Conservation (phyloP, 2,329 filamentous ascomycete genomes). For the Neospermospora avenae region DNA sequence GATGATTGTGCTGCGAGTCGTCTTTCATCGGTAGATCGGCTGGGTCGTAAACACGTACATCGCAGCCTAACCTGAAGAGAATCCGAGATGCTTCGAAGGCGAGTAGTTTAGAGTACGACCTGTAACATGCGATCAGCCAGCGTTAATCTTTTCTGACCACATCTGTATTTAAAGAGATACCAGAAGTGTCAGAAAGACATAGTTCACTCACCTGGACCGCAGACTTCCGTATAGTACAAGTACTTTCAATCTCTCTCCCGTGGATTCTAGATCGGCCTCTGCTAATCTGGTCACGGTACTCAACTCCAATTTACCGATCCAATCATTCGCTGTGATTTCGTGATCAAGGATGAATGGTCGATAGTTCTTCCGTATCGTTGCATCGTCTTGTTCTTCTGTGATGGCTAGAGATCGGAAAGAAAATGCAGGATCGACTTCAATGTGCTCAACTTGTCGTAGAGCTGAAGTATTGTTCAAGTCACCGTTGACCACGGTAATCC, state of each 20-base stretch:
- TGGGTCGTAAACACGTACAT: constrained; percentile 62
- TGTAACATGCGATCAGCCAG: neutral
- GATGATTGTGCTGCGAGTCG: constrained; percentile 53
- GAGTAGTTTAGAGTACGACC: constrained; percentile 59
- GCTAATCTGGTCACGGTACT: constrained; percentile 50
- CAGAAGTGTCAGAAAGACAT: neutral
- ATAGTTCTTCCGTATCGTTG: constrained; percentile 45
- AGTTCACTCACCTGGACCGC: constrained; percentile 37
- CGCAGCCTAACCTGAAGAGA: constrained; percentile 61
- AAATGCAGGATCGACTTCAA: neutral
- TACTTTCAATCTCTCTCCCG: constrained; percentile 45
- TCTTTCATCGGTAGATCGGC: constrained; percentile 59
- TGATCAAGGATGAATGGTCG: constrained; percentile 53
- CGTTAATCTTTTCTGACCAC: neutral
- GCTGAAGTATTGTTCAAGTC: neutral
- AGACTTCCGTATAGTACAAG: constrained; percentile 61
- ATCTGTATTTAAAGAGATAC: neutral
- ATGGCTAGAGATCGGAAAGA: constrained; percentile 40
- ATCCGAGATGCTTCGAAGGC: constrained; percentile 59
- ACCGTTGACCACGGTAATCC: neutral
- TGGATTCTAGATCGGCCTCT: constrained; percentile 41
- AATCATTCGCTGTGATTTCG: constrained; percentile 43
- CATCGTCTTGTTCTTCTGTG: constrained; percentile 44
- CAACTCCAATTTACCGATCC: constrained; percentile 55
- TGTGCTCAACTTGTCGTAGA: neutral